Percentiles rank a stretch among this genome's conserved stretches.
phyloP scores from a whole-genome alignment of 805 yeast genomes.

The Brettanomyces naardenensis region DNA sequence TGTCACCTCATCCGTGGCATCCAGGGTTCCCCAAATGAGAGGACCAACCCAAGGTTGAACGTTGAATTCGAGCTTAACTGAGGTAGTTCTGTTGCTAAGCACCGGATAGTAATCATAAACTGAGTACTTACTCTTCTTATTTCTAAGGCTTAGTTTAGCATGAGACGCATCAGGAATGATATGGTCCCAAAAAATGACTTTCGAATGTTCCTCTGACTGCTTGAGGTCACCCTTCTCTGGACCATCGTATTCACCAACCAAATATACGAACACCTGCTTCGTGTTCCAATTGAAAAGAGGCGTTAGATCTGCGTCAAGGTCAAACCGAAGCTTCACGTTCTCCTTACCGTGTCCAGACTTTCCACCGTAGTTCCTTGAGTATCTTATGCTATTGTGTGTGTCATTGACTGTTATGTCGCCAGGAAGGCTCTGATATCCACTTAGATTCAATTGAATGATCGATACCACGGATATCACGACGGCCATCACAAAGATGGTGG shows the following conservation, averaged over 20 bases:
- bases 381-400: constrained; percentile 17
- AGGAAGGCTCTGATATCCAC: constrained; percentile 36
- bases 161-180: constrained; percentile 54
- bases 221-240: constrained; percentile 3
- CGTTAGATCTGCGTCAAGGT: constrained; percentile 64
- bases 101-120: constrained; percentile 77
- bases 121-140: constrained; percentile 64
- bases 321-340: constrained; percentile 64
- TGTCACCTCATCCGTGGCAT: constrained; percentile 13
- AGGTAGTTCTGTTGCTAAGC: constrained; percentile 57
- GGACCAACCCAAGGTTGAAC: constrained; percentile 89
- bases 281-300: constrained; percentile 95
- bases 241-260: constrained; percentile 66
- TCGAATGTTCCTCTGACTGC: constrained; percentile 24
- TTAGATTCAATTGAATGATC: constrained; percentile 37
- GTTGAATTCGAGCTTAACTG: constrained; percentile 75
- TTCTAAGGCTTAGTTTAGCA: constrained; percentile 46
- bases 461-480: constrained; percentile 42
- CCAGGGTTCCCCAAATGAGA: constrained; percentile 56
- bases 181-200: constrained; percentile 86
- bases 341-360: constrained; percentile 62
- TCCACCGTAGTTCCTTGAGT: constrained; percentile 44
- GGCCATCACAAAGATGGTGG: constrained; percentile 40
- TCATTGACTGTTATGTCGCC: constrained; percentile 12
- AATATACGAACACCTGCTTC: constrained; percentile 86